Evolutionary conservation across 2,329 filamentous ascomycete species (phyloP), one percentile per base, ranked within the genome.

Genomic region (Botryosphaeria dothidea): DNA sequence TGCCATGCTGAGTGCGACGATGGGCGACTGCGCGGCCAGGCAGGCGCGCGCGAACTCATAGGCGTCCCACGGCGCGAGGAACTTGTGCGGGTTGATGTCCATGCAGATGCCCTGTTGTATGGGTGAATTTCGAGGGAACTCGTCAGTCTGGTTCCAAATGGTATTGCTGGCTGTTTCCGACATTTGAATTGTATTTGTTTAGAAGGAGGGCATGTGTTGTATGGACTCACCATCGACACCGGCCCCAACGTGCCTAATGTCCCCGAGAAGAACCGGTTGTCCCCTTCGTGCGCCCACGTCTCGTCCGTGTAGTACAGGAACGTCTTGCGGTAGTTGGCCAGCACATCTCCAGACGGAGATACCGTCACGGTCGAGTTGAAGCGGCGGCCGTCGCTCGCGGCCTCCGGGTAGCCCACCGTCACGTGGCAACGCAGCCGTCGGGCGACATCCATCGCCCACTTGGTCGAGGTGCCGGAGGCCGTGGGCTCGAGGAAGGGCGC

Each of bases 1-100:
- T 0, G 92, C 90, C 91, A 93, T 93, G 3, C 85, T 87, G 0
- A 94, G 69, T 36, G 93, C 85, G 1, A 92, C 87, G 0, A 93
- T 67, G 15, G 87, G 86, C 0, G 89, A 84, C 0, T 82, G 71
- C 0, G 78, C 77, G 1, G 86, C 77, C 0, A 92, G 73, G 5
- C 89, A 79, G 48, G 91, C 86, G 25, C 79, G 84, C 1, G 77
- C 81, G 68, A 80, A 87, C 70, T 90, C 87, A 72, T 85, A 89
- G 3, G 78, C 81, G 2, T 80, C 80, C 79, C 83, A 88, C 0
- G 86, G 83, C 1, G 85, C 82, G 43, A 81, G 77, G 73, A 89
- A 89, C 49, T 81, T 82, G 76, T 88, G 85, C 0, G 87, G 87
- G 69, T 90, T 90, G 71, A 90, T 83, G 67, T 85, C 83, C 83